phyloP scores from a whole-genome alignment of 257 asterid species.

The Solanum boliviense region DNA sequence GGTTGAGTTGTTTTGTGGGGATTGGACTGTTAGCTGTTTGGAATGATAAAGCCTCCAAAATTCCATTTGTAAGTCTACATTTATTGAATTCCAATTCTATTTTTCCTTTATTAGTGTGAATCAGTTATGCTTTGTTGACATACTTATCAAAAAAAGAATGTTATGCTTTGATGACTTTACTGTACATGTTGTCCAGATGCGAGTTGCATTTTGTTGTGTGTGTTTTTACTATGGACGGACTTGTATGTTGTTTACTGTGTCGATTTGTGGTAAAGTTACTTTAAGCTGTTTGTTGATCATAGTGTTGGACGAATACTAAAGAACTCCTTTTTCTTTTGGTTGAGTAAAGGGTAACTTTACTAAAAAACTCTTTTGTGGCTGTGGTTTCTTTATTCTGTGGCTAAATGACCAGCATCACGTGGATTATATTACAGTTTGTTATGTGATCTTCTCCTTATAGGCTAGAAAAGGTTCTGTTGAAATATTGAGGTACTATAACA shows the following conservation, averaged over 20 bases:
- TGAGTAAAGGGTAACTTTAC: background rate
- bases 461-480: background rate
- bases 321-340: background rate
- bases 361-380: background rate
- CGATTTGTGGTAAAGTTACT: background rate
- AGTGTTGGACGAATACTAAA: background rate
- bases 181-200: background rate
- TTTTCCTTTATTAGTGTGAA: background rate
- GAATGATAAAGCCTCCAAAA: slow-evolving; percentile 89
- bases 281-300: background rate
- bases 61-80: slow-evolving; percentile 68
- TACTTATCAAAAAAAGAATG: background rate
- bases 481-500: background rate
- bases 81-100: background rate
- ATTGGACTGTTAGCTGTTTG: slow-evolving; percentile 75
- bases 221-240: background rate
- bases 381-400: background rate
- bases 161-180: background rate
- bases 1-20: slow-evolving; percentile 55
- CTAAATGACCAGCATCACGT: background rate
- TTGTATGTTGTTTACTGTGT: background rate
- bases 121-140: background rate
- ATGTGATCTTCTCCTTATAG: background rate
- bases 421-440: background rate
- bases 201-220: background rate